Evolutionary conservation across 257 asterid species (phyloP).

Genomic region (Dorcoceras hygrometricum): DNA sequence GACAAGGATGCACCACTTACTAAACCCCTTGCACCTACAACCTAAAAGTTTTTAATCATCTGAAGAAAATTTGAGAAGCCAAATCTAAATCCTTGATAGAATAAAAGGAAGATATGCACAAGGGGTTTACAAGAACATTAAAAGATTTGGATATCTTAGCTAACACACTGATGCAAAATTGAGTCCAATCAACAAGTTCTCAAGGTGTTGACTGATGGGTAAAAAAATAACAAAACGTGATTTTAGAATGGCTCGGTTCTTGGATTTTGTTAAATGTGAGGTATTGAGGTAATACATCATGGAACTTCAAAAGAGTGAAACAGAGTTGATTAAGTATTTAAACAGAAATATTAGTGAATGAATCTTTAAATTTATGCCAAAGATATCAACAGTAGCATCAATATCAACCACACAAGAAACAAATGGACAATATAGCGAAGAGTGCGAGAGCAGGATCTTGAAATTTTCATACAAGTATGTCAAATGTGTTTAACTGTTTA

Average conservation of each 20-base stretch:
- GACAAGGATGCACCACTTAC: not conserved
- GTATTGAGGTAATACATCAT: not conserved
- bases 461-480: not conserved
- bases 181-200: slow-evolving; percentile 2
- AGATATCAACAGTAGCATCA: not conserved
- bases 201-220: not conserved
- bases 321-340: not conserved
- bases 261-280: not conserved
- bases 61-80: not conserved
- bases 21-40: not conserved
- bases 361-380: not conserved
- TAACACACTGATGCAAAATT: not conserved
- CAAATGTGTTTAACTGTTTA: slow-evolving; percentile 9
- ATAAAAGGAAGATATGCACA: too few species aligned
- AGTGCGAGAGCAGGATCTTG: not conserved
- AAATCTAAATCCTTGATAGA: too few species aligned
- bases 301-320: not conserved
- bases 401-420: too few species aligned
- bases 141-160: not conserved
- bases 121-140: not conserved
- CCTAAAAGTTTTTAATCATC: not conserved
- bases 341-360: not conserved
- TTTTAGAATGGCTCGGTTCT: not conserved
- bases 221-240: not conserved
- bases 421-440: not conserved